Evolutionary conservation across 169 alveolate genomes (phyloP).

Genomic region (Plasmodium relictum): DNA sequence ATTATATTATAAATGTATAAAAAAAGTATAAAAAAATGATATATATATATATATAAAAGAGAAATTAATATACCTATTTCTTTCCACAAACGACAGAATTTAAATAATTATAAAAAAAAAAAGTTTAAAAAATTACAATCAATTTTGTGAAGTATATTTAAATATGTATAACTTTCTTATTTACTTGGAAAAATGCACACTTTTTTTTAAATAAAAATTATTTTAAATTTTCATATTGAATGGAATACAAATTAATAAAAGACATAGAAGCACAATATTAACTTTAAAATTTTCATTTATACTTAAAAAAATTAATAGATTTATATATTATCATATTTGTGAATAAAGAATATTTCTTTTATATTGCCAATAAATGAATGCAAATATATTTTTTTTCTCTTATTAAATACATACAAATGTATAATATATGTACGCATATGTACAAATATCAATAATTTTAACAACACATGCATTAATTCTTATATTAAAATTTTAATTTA

Average conservation of each 20-base stretch:
- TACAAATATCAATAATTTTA: constrained; percentile 29
- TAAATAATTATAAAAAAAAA: constrained; percentile 10
- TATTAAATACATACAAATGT: not conserved
- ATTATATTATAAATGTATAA: not conserved
- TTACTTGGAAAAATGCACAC: not conserved
- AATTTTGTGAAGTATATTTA: constrained; percentile 18
- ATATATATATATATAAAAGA: not conserved
- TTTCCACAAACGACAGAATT: constrained; percentile 61
- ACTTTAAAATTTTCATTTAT: constrained; percentile 22
- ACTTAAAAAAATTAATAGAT: constrained; percentile 36
- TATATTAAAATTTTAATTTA: constrained; percentile 14
- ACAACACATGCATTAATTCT: constrained; percentile 30
- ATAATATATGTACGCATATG: constrained; percentile 11
- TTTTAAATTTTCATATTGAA: constrained; percentile 16
- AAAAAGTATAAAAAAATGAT: not conserved
- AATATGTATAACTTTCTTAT: not conserved
- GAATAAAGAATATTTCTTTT: not conserved
- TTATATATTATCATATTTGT: constrained; percentile 8
- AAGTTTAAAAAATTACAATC: constrained; percentile 10
- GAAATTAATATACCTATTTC: constrained; percentile 46
- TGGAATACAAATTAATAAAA: constrained; percentile 36
- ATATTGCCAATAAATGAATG: constrained; percentile 19
- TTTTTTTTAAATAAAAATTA: constrained; percentile 29
- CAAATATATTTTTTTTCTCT: constrained; percentile 4
- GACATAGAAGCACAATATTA: constrained; percentile 28